Evolutionary conservation across 1,284 basidiomycete species (phyloP).

Genomic region (Cutaneotrichosporon cavernicola): DNA sequence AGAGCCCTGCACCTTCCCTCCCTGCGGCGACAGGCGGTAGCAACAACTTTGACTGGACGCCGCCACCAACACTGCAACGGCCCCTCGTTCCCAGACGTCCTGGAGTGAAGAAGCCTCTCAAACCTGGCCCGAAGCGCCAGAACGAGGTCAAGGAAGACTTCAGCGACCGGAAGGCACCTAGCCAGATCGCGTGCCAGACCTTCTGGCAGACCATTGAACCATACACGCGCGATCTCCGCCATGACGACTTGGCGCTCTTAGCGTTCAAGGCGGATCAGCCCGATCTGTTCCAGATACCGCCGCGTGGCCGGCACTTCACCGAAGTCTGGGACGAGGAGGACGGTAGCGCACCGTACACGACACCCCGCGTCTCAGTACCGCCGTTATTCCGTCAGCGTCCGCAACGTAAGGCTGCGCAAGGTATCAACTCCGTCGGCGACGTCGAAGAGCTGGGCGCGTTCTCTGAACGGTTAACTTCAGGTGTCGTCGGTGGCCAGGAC

Average conservation of each 20-base stretch:
- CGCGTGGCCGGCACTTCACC: conserved; percentile 81
- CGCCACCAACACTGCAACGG: conserved; percentile 37
- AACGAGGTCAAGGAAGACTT: conserved; percentile 82
- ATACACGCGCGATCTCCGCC: conserved; percentile 77
- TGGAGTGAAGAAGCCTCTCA: conserved; percentile 64
- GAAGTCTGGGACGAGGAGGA: conserved; percentile 93
- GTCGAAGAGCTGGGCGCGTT: conserved; percentile 36
- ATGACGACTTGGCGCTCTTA: conserved; percentile 87
- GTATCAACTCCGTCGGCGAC: neutral
- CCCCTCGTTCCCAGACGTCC: conserved; percentile 66
- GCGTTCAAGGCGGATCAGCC: conserved; percentile 80
- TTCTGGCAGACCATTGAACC: conserved; percentile 83
- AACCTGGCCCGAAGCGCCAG: conserved; percentile 73
- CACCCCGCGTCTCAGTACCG: conserved; percentile 39
- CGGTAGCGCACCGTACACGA: conserved; percentile 49
- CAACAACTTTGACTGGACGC: conserved; percentile 45
- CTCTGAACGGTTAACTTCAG: conserved; percentile 64
- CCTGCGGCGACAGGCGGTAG: conserved; percentile 38
- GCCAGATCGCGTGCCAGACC: conserved; percentile 60
- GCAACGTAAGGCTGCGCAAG: conserved; percentile 4
- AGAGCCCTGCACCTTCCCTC: conserved; percentile 53
- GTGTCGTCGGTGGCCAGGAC: conserved; percentile 60
- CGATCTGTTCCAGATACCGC: conserved; percentile 79
- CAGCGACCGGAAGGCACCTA: conserved; percentile 68
- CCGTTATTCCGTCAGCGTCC: conserved; percentile 27